Evolutionary conservation across 169 alveolate species (phyloP).

Genomic region (Cryptosporidium xiaoi): DNA sequence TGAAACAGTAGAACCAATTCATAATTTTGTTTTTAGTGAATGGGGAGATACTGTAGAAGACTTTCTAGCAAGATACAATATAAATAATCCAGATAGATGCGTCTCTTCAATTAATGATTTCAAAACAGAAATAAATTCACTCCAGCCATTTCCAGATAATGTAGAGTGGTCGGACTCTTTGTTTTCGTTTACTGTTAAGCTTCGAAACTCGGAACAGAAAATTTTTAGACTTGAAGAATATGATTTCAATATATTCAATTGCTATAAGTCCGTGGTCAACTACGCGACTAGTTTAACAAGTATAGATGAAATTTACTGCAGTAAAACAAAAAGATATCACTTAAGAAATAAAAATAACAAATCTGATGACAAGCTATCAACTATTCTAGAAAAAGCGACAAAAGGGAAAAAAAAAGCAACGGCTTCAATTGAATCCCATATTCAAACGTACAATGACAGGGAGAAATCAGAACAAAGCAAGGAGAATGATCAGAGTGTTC

Average conservation of each 20-base stretch:
- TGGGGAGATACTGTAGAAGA: slow-evolving; percentile 48
- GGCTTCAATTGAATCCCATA: no score
- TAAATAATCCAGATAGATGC: slow-evolving; percentile 49
- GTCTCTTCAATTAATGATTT: slow-evolving; percentile 40
- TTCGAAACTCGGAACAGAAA: slow-evolving; percentile 14
- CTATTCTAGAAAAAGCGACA: no score
- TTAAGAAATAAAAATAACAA: slow-evolving; percentile 14
- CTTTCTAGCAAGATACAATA: slow-evolving; percentile 60
- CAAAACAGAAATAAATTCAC: slow-evolving; percentile 46
- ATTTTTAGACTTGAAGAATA: slow-evolving; percentile 25
- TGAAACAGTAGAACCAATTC: slow-evolving; percentile 19
- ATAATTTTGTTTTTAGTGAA: slow-evolving; percentile 50
- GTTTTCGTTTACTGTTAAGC: slow-evolving; percentile 23
- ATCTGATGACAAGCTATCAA: no score
- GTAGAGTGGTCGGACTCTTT: slow-evolving; percentile 44
- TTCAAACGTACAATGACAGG: no score
- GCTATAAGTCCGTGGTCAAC: slow-evolving; percentile 21
- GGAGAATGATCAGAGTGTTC: no score
- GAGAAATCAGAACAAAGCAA: no score
- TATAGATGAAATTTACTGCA: slow-evolving; percentile 13
- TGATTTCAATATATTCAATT: slow-evolving; percentile 28
- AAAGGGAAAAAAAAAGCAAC: no score
- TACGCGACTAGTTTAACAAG: slow-evolving; percentile 1
- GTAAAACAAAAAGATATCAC: slow-evolving; percentile 30
- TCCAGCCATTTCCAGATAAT: slow-evolving; percentile 62